These are phyloP conservation scores for Rheum nobile DNA, from an alignment of 148 eudicot species.

Conservation along the genomic window DNA sequence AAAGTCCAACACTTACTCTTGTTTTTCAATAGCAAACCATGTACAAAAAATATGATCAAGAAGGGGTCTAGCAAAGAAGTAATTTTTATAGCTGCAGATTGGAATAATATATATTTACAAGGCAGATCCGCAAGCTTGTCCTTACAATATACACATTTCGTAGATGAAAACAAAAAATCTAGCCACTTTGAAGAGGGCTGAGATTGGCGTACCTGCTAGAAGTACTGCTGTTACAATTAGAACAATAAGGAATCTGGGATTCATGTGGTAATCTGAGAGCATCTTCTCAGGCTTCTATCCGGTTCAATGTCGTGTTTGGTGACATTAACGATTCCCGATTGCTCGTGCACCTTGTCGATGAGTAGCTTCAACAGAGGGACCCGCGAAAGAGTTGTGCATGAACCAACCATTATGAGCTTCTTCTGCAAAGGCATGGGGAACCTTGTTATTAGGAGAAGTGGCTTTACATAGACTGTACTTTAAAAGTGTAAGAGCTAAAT, in stretches of 20 bases:
- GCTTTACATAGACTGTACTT: not conserved
- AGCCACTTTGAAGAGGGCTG: not conserved
- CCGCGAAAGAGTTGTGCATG: constrained; percentile 63
- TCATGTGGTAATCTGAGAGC: constrained; percentile 29
- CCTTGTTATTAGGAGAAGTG: not conserved
- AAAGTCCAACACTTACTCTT: not conserved
- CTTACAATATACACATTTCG: not conserved
- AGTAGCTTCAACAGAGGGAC: constrained; percentile 88
- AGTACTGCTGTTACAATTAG: not conserved
- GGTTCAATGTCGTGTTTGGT: constrained; percentile 46
- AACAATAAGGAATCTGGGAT: not conserved
- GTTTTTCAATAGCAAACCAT: not conserved
- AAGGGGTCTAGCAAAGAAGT: not conserved
- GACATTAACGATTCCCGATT: constrained; percentile 42
- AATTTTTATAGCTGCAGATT: not conserved
- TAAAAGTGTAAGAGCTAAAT: not conserved
- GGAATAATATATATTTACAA: not conserved
- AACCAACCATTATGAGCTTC: constrained; percentile 92
- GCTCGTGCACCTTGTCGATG: constrained; percentile 74
- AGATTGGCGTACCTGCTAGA: not conserved
- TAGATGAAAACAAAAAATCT: not conserved
- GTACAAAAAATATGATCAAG: not conserved
- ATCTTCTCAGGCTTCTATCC: constrained; percentile 47
- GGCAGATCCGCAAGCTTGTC: not conserved
- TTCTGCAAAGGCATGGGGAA: constrained; percentile 36